Percentiles rank a stretch among this genome's conserved stretches.
phyloP scores from a whole-genome alignment of 805 yeast genomes.

The Saturnispora kantuleensis region DNA sequence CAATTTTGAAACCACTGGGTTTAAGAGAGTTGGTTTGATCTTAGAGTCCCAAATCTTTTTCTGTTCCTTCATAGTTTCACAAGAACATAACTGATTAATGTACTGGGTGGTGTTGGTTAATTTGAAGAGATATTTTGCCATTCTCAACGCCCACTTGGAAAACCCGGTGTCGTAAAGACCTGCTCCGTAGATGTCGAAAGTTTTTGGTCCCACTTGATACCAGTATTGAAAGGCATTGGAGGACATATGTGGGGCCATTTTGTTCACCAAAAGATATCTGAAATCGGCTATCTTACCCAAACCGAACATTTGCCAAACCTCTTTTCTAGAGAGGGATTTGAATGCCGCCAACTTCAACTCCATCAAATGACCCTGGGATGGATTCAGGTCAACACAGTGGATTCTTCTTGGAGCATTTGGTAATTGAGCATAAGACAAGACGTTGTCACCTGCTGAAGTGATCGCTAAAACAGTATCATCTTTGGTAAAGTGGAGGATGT shows the following conservation, averaged over 20 bases:
- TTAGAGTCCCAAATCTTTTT: constrained; percentile 49
- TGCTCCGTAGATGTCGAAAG: constrained; percentile 43
- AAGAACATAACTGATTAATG: constrained; percentile 46
- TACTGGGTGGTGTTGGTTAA: constrained; percentile 41
- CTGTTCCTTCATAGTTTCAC: constrained; percentile 55
- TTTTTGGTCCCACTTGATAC: constrained; percentile 50
- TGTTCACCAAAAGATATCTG: constrained; percentile 39
- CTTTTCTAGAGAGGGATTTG: constrained; percentile 43
- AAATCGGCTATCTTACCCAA: constrained; percentile 54
- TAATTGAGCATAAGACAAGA: constrained; percentile 61
- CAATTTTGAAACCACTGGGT: constrained; percentile 55
- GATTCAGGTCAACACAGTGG: constrained; percentile 81
- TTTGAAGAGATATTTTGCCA: constrained; percentile 52
- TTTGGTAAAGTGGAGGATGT: constrained; percentile 48
- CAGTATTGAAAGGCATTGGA: constrained; percentile 78
- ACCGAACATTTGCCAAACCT: constrained; percentile 71
- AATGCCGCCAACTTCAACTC: constrained; percentile 72
- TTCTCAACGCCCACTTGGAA: constrained; percentile 75
- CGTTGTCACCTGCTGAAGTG: constrained; percentile 81
- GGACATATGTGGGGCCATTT: constrained; percentile 61
- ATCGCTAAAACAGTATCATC: constrained; percentile 72
- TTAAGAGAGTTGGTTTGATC: constrained; percentile 61
- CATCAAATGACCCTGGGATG: constrained; percentile 70
- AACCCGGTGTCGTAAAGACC: constrained; percentile 79
- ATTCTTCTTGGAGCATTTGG: constrained; percentile 66